These are phyloP conservation scores for Trametes elegans DNA, from an alignment of 768 basidiomycete species.

Conservation along the genomic window DNA sequence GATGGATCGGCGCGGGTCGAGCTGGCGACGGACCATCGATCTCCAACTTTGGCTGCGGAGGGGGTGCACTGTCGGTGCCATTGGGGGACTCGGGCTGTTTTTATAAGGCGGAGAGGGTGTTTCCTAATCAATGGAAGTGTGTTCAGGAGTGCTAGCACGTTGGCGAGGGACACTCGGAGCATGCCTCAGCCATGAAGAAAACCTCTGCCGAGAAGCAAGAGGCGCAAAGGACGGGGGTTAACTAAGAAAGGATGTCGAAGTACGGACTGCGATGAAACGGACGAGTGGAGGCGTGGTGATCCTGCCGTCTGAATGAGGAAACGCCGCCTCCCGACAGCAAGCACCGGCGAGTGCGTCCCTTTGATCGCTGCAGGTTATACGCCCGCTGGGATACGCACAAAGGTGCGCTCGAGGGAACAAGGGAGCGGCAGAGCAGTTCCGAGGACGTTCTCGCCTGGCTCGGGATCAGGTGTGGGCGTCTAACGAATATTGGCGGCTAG, in stretches of 20 bases:
- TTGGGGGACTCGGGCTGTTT: too few relatives aligned
- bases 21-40: not conserved
- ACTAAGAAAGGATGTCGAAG: too few relatives aligned
- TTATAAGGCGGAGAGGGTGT: too few relatives aligned
- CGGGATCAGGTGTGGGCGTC: not conserved
- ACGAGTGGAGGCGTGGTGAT: not conserved
- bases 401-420: not conserved
- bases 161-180: too few relatives aligned
- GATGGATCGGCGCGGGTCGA: not conserved
- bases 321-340: conserved; percentile 3
- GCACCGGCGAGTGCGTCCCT: not conserved
- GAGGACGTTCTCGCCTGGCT: not conserved
- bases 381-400: too few relatives aligned
- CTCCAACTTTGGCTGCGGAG: not conserved
- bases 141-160: too few relatives aligned
- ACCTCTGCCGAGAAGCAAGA: too few relatives aligned
- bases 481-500: not conserved
- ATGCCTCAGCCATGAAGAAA: too few relatives aligned
- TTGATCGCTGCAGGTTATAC: not conserved
- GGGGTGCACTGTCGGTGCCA: too few relatives aligned
- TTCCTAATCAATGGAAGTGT: too few relatives aligned
- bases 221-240: too few relatives aligned
- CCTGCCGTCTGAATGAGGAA: not conserved
- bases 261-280: too few relatives aligned
- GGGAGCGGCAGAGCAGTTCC: not conserved